Evolutionary conservation across 768 basidiomycete species (phyloP).

Genomic region (Lactarius deliciosus): DNA sequence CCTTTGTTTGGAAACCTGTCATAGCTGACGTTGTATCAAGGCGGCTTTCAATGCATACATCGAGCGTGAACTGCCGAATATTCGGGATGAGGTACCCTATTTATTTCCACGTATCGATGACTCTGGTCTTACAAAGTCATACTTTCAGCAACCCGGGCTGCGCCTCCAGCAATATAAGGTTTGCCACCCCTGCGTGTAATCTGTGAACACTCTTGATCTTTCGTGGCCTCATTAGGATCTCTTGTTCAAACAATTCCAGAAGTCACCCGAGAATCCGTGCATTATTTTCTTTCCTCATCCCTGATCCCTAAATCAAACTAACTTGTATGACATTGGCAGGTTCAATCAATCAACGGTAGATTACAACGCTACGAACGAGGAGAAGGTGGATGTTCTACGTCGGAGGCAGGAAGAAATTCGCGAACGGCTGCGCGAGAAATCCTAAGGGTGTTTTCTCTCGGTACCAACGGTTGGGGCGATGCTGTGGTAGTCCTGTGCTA

Average conservation of each 20-base stretch:
- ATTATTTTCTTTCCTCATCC: constrained; percentile 33
- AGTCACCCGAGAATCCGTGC: constrained; percentile 93
- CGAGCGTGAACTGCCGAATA: constrained; percentile 80
- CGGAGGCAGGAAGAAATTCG: constrained; percentile 63
- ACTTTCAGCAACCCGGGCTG: constrained; percentile 75
- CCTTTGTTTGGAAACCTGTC: constrained; percentile 4
- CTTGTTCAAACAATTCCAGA: constrained; percentile 93
- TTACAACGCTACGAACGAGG: constrained; percentile 88
- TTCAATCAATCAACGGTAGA: constrained; percentile 81
- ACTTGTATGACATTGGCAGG: constrained; percentile 39
- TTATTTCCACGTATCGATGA: constrained; percentile 2
- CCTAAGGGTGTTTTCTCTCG: constrained; percentile 1
- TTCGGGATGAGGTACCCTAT: constrained; percentile 64
- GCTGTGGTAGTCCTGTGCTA: not conserved
- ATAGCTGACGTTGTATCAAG: constrained; percentile 37
- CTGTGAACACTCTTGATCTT: not conserved
- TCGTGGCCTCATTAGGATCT: constrained; percentile 55
- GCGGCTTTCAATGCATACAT: constrained; percentile 89
- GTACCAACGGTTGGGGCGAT: not conserved
- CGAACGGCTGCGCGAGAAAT: constrained; percentile 53
- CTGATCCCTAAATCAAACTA: constrained; percentile 6
- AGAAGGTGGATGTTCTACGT: constrained; percentile 74
- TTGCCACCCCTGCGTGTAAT: constrained; percentile 27
- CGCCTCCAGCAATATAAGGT: constrained; percentile 89
- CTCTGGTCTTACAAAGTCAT: constrained; percentile 6